phyloP scores from a whole-genome alignment of 1,284 basidiomycete species.

The Malassezia furfur region DNA sequence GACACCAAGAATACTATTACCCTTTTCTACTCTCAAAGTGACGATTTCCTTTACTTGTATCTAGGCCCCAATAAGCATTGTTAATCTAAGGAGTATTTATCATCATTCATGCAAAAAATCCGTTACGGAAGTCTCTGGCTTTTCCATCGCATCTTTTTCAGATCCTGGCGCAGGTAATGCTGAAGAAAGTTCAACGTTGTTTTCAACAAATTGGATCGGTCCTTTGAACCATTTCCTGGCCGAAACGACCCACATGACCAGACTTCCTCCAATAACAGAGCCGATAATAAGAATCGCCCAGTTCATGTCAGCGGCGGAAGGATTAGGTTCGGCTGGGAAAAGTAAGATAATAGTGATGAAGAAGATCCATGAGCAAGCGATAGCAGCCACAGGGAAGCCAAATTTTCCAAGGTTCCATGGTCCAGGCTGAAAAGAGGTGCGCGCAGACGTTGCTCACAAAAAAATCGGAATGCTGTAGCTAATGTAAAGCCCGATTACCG shows the following conservation, averaged over 20 bases:
- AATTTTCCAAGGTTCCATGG: neutral
- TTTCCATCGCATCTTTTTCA: too few species aligned
- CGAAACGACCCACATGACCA: neutral
- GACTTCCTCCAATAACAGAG: neutral
- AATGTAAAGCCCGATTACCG: conserved; percentile 59
- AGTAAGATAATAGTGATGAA: conserved; percentile 58
- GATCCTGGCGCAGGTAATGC: too few species aligned
- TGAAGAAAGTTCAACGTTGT: too few species aligned
- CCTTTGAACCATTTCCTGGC: neutral
- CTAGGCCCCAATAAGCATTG: too few species aligned
- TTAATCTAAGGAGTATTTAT: too few species aligned
- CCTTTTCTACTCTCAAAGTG: too few species aligned
- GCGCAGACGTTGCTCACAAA: conserved; percentile 61
- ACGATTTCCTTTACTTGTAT: too few species aligned
- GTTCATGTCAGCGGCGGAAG: conserved; percentile 6
- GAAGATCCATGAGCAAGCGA: conserved; percentile 60
- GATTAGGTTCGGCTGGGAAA: conserved; percentile 52
- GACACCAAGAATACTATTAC: too few species aligned
- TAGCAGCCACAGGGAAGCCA: conserved; percentile 53
- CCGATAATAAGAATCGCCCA: conserved; percentile 10
- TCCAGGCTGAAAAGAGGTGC: conserved; percentile 54
- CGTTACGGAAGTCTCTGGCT: too few species aligned
- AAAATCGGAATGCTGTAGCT: conserved; percentile 63
- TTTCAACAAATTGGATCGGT: neutral
- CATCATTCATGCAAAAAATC: too few species aligned